These are phyloP conservation scores for Miamiensis avidus DNA, from an alignment of 169 alveolate genomes.

Conservation along the genomic window DNA sequence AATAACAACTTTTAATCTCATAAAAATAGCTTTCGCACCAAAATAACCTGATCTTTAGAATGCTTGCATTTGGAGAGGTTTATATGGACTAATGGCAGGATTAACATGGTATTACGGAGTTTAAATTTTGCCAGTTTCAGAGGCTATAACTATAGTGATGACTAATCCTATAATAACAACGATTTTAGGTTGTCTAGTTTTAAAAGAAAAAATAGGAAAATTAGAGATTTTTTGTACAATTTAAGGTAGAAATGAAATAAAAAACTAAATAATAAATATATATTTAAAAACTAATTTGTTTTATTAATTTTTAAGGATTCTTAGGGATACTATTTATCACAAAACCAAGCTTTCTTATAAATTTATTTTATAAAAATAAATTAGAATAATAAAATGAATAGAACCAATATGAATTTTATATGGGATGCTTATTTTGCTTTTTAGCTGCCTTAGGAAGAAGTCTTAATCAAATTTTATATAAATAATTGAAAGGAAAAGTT, in stretches of 20 bases:
- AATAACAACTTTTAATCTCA: not conserved
- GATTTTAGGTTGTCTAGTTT: not conserved
- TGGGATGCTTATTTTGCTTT: not conserved
- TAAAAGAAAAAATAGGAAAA: not conserved
- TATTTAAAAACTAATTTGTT: too few species aligned
- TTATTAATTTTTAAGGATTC: not conserved
- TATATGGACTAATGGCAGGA: not conserved
- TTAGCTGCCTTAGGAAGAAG: not conserved
- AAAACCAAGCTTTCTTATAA: not conserved
- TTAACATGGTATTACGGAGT: not conserved
- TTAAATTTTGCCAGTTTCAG: not conserved
- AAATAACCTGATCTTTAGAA: not conserved
- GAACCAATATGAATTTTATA: too few species aligned
- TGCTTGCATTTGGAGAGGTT: not conserved
- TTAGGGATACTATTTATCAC: not conserved
- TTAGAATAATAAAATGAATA: too few species aligned
- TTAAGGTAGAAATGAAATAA: not conserved
- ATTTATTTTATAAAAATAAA: too few species aligned
- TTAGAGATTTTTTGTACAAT: not conserved
- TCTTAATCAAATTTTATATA: too few species aligned
- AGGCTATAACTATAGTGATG: not conserved
- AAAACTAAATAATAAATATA: too few species aligned
- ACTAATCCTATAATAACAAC: not conserved
- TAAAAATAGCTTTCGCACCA: not conserved
- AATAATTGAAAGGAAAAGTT: not conserved